A percentile compares a stretch with the other conserved stretches of the same genome.
Conservation (phyloP, 768 basidiomycete genomes). For the Boletus reticuloceps region DNA sequence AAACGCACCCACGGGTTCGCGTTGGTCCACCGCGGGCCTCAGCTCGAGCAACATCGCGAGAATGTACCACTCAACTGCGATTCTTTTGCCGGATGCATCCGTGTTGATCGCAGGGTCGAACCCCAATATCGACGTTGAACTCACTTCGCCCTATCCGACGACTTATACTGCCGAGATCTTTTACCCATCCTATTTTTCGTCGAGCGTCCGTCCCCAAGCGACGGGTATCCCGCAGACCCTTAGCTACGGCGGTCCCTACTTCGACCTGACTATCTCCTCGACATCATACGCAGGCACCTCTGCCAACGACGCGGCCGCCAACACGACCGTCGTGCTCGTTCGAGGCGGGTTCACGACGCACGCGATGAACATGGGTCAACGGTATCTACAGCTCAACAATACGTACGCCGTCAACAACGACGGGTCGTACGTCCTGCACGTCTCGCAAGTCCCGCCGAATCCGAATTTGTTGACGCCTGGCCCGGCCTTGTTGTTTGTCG, state of each 20-base stretch:
- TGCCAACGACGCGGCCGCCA: conserved; percentile 52
- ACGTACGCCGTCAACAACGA: conserved; percentile 81
- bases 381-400: conserved; percentile 77
- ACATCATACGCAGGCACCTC: conserved; percentile 45
- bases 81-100: conserved; percentile 85
- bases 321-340: conserved; percentile 71
- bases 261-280: conserved; percentile 70
- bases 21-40: conserved; percentile 72
- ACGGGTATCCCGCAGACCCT: conserved; percentile 69
- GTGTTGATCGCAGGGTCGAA: conserved; percentile 67
- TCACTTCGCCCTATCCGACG: conserved; percentile 61
- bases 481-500: conserved; percentile 74
- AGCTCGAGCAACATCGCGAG: conserved; percentile 64
- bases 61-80: conserved; percentile 88
- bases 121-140: conserved; percentile 82
- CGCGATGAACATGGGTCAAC: conserved; percentile 70
- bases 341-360: conserved; percentile 39
- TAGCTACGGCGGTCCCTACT: conserved; percentile 78
- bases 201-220: too few relatives aligned
- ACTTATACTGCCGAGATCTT: conserved; percentile 83
- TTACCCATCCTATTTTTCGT: conserved; percentile 87
- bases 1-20: conserved; percentile 60
- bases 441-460: conserved; percentile 80
- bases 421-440: conserved; percentile 74
- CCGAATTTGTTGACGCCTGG: conserved; percentile 88